phyloP scores from a whole-genome alignment of 345 rosid species.

The Citrus maxima region DNA sequence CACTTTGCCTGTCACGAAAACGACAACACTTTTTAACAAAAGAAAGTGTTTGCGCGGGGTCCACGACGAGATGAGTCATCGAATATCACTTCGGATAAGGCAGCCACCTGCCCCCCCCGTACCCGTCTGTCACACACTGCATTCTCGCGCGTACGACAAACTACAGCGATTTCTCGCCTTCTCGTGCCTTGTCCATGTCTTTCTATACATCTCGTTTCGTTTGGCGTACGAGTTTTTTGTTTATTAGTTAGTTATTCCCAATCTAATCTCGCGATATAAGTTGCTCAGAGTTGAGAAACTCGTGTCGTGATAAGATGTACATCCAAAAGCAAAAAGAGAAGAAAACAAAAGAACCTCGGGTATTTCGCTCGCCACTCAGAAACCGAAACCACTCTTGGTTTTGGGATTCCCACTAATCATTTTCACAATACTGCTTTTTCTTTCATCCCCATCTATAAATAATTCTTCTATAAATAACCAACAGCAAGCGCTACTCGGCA shows the following conservation, averaged over 20 bases:
- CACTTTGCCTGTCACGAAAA: background rate
- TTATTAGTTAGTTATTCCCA: background rate
- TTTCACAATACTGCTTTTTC: background rate
- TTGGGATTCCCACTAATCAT: background rate
- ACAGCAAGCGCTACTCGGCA: rapidly evolving
- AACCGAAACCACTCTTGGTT: constrained; percentile 7
- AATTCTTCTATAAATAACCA: too few species aligned
- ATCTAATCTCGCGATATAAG: background rate
- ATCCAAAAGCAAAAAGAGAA: background rate
- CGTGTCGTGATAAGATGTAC: background rate
- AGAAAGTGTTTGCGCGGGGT: background rate
- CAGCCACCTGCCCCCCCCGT: constrained; percentile 15
- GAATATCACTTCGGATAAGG: background rate
- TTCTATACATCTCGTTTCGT: background rate
- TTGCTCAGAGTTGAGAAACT: background rate
- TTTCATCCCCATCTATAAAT: background rate
- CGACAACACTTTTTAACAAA: background rate
- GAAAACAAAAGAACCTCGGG: background rate
- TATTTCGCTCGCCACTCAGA: background rate
- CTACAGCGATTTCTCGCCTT: background rate
- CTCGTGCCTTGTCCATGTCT: background rate
- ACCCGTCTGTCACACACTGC: background rate
- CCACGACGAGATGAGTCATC: constrained; percentile 2
- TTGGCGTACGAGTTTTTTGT: background rate
- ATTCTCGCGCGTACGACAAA: background rate